Conservation (phyloP, 371 early-diverging fungal species). For the Mortierella sp. region DNA sequence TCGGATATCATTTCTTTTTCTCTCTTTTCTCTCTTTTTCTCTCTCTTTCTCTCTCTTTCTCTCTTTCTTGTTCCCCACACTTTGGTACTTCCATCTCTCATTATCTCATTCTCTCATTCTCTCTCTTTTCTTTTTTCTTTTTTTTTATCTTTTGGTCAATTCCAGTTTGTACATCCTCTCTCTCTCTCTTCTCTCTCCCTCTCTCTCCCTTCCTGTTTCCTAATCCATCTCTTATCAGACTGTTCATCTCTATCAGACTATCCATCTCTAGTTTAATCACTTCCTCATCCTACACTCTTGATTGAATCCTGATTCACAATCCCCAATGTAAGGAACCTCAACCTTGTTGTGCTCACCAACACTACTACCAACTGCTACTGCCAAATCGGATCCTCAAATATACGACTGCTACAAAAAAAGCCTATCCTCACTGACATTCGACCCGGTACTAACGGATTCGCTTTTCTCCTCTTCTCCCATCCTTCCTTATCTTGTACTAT, state of each 20-base stretch:
- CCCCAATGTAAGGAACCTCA: no score
- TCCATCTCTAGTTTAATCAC: no score
- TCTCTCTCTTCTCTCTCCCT: neutral
- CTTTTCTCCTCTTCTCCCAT: neutral
- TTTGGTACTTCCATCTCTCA: neutral
- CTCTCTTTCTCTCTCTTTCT: slow-evolving; percentile 1
- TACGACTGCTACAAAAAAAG: no score
- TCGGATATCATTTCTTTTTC: neutral
- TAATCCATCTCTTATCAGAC: neutral
- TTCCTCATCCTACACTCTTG: neutral
- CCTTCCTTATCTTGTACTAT: neutral
- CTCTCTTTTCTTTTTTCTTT: neutral
- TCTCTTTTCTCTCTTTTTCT: neutral
- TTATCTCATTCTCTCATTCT: neutral
- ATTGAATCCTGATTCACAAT: no score
- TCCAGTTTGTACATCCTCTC: neutral
- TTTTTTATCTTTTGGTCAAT: neutral
- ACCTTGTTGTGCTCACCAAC: no score
- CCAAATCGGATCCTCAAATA: no score
- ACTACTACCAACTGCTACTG: no score
- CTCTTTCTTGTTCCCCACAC: neutral
- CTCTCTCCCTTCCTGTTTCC: neutral
- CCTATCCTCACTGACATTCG: neutral
- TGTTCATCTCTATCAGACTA: neutral
- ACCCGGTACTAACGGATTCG: slow-evolving; percentile 1